Evolutionary conservation across 2,329 filamentous ascomycete species (phyloP).

Genomic region (Coniochaeta sp.): DNA sequence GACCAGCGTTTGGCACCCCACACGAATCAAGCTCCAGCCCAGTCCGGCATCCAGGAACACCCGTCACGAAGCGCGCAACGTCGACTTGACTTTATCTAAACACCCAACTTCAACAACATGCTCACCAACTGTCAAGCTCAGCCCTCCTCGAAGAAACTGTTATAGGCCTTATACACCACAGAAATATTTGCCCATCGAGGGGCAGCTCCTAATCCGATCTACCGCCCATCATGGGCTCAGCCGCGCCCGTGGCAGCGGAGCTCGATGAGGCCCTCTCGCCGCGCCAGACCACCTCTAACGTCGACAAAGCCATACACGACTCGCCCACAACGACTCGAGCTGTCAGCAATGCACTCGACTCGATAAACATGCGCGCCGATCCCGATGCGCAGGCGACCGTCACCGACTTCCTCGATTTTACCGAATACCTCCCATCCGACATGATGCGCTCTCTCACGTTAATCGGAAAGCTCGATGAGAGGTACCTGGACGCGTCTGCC

Average conservation of each 20-base stretch:
- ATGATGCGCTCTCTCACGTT: slow-evolving; percentile 59
- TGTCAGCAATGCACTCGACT: slow-evolving; percentile 30
- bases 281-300: slow-evolving; percentile 15
- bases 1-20: no score
- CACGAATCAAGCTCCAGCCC: no score
- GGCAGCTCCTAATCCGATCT: no score
- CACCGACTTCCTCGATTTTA: slow-evolving; percentile 63
- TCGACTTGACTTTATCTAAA: no score
- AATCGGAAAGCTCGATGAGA: slow-evolving; percentile 56
- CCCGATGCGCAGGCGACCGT: slow-evolving; percentile 64
- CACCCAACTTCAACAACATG: no score
- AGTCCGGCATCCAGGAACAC: no score
- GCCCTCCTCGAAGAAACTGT: no score
- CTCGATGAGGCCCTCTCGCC: slow-evolving; percentile 27
- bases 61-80: no score
- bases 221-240: background rate
- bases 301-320: slow-evolving; percentile 10
- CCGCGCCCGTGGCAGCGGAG: slow-evolving; percentile 5
- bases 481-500: slow-evolving; percentile 48
- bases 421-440: slow-evolving; percentile 62
- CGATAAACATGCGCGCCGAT: slow-evolving; percentile 48
- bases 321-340: slow-evolving; percentile 20
- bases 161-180: no score
- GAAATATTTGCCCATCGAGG: no score
- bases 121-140: no score